Conservation (phyloP, 176 grass and related monocot genomes). For the Melocanna baccifera region DNA sequence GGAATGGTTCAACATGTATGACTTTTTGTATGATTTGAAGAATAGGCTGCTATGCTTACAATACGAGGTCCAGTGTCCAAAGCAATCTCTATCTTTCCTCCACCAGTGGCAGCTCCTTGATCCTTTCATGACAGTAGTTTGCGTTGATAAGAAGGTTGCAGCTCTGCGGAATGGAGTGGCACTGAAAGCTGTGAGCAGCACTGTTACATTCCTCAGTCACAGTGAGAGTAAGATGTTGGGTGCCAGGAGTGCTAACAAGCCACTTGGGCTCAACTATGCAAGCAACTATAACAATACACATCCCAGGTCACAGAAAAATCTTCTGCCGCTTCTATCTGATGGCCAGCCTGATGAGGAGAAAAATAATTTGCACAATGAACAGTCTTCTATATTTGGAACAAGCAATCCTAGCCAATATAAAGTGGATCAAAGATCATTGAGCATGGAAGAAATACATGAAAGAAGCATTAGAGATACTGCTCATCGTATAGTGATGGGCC, state of each 20-base stretch:
- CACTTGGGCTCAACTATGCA: slow-evolving; percentile 11
- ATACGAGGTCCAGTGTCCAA: slow-evolving; percentile 31
- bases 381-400: slow-evolving; percentile 24
- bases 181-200: slow-evolving; percentile 67
- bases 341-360: slow-evolving; percentile 2
- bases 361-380: slow-evolving; percentile 16
- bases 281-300: not conserved
- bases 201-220: slow-evolving; percentile 27
- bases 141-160: slow-evolving; percentile 51
- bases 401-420: not conserved
- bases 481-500: slow-evolving; percentile 40
- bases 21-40: slow-evolving; percentile 67
- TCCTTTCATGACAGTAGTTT: slow-evolving; percentile 74
- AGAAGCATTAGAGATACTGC: slow-evolving; percentile 41
- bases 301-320: slow-evolving; percentile 38
- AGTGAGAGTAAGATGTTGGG: slow-evolving; percentile 24
- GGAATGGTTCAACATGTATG: slow-evolving; percentile 50
- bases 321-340: slow-evolving; percentile 43
- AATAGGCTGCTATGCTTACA: slow-evolving; percentile 49
- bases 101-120: slow-evolving; percentile 66
- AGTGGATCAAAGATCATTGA: not conserved
- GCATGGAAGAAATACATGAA: slow-evolving; percentile 22
- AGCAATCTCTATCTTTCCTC: slow-evolving; percentile 50
- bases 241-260: slow-evolving; percentile 10
- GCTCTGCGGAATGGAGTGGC: slow-evolving; percentile 45